Base-by-base conservation (phyloP, 345 rosid species). In the Arabis hirsuta region DNA sequence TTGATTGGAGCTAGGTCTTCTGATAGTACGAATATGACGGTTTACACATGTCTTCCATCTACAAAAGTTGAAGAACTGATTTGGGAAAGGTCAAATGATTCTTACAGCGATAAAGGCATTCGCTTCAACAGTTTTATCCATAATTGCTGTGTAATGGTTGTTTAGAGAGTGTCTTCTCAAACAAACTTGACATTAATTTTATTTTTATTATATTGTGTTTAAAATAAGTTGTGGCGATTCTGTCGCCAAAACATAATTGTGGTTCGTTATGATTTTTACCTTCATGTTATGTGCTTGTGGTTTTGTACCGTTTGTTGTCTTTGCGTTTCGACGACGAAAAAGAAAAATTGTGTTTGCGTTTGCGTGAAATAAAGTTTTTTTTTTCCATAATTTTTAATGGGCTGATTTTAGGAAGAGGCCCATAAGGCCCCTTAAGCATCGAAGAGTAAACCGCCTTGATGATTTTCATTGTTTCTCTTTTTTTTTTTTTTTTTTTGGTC, bases 141-240 rank as follows among this genome's bases (percentile, higher is more conserved):
- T 12, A 85, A 87, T 77, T 85, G 92, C 72, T 84, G 83, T 58
- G 85, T 89, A 5, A 85, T 89, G 96, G 59, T 74, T 16, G 87
- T 87, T 53, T 86, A 80, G 32, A 27, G 31, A 3, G 5, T 29
- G 32, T 29, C 32, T 29, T 29, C 32, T 29, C 32, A 29, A 29
- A 29, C 32, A 29, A 29, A 29, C 32, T 29, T 29, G 31, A 27
- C 31, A 27, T 16, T 16, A 27, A n/a, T n/a, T n/a, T n/a, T n/a
- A n/a, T n/a, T n/a, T n/a, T n/a, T n/a, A n/a, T n/a, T n/a, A n/a
- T 22, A 22, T 29, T 29, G 32, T 52, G 34, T 52, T 50, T 50
- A 3, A 29, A 3, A 29, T 29, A 29, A 29, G 12, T 9, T 47
- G 11, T 0, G 12, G 59, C 10, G 20, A 14, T 29, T 32, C 4